Conservation (phyloP, 352 stramenopile genomes). For the Globisporangium solare region DNA sequence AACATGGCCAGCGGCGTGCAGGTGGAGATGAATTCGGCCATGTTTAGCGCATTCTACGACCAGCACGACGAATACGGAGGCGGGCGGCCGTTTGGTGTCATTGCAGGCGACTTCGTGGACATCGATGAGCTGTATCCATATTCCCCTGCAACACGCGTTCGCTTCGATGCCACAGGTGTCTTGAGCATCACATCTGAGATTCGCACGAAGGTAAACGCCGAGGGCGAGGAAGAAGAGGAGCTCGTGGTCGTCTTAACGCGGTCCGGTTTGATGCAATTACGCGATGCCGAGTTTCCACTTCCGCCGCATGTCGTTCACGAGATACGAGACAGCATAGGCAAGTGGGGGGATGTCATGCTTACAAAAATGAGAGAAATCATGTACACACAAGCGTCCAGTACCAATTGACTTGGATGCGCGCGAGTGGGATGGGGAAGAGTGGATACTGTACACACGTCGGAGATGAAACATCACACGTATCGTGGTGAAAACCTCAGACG, state of each 20-base stretch:
- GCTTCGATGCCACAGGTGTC: constrained; percentile 6
- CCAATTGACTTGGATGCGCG: no score
- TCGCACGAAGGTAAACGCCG: neutral
- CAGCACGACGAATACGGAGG: neutral
- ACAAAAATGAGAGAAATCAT: constrained; percentile 10
- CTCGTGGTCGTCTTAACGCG: constrained; percentile 3
- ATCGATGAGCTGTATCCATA: constrained; percentile 11
- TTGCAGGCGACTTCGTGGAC: constrained; percentile 7
- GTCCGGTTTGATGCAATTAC: constrained; percentile 1
- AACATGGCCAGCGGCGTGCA: neutral
- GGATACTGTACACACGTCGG: no score
- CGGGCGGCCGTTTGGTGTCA: constrained; percentile 3
- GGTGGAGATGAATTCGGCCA: constrained; percentile 7
- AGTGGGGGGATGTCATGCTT: constrained; percentile 12
- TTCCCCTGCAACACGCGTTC: constrained; percentile 1
- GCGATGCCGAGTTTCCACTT: constrained; percentile 4
- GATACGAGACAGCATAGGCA: constrained; percentile 2
- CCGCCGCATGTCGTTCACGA: neutral
- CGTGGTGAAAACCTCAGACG: no score
- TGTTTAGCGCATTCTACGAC: constrained; percentile 5
- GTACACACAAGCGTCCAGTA: constrained; percentile 14
- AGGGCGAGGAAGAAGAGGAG: constrained; percentile 5
- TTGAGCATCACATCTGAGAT: constrained; percentile 5
- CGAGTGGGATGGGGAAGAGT: no score
- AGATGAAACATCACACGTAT: no score